A percentile compares a stretch with the other conserved stretches of the same genome.
phyloP scores from a whole-genome alignment of 1,284 basidiomycete genomes.

The Rhodotorula sp. region DNA sequence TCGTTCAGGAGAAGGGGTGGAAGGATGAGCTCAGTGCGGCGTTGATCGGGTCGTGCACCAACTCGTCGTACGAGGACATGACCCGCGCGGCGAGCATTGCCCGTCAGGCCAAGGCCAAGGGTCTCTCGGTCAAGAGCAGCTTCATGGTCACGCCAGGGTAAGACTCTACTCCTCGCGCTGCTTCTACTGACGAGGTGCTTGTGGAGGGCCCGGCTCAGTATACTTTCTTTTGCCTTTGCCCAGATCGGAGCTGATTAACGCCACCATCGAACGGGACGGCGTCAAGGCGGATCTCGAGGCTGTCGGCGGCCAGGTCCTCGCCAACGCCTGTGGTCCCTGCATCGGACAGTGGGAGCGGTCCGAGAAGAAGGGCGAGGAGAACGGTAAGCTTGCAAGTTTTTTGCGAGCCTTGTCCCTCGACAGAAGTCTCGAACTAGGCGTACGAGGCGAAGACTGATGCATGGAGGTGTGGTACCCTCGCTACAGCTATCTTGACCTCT shows the following conservation, averaged over 20 bases:
- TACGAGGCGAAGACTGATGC: neutral
- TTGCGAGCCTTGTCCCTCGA: neutral
- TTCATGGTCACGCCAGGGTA: slow-evolving; percentile 89
- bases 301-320: slow-evolving; percentile 87
- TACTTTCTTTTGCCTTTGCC: neutral
- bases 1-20: slow-evolving; percentile 82
- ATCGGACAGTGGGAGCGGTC: slow-evolving; percentile 99
- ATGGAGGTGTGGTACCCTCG: neutral
- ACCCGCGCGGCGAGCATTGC: slow-evolving; percentile 88
- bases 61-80: slow-evolving; percentile 77
- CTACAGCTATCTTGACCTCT: slow-evolving; percentile 84
- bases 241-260: slow-evolving; percentile 91
- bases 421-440: too few relatives aligned
- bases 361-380: slow-evolving; percentile 85
- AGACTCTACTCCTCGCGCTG: neutral
- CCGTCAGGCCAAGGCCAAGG: slow-evolving; percentile 78
- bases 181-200: neutral
- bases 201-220: neutral
- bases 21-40: slow-evolving; percentile 87
- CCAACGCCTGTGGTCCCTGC: slow-evolving; percentile 98
- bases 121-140: slow-evolving; percentile 78
- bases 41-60: slow-evolving; percentile 96
- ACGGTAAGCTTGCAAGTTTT: slow-evolving; percentile 59
- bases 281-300: slow-evolving; percentile 74
- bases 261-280: slow-evolving; percentile 93